Evolutionary conservation across 1,284 basidiomycete genomes (phyloP), one percentile per base, ranked within the genome.

Genomic region (Cryptococcus hybrid): DNA sequence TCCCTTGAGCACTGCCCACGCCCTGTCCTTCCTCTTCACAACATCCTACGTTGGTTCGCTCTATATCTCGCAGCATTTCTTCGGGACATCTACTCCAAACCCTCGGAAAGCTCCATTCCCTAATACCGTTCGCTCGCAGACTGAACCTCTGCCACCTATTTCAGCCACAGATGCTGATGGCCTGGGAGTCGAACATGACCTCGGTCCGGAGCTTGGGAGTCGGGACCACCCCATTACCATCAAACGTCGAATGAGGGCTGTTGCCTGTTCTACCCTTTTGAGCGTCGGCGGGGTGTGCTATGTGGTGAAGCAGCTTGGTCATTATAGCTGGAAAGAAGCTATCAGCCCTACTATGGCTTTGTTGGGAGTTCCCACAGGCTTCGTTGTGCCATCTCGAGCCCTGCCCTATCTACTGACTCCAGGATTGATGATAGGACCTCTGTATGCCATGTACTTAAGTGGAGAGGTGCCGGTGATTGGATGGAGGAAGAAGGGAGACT

Each of bases 361-460:
- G 5, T 60, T 74, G 6, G 74, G 74, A 2, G 54, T 76, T 40
- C 52, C 58, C 5, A 51, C 70, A 8, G 34, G 46, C 7, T 30
- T 47, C 46, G 15, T 12, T 7, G 12, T 34, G 13, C 39, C 30
- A 51, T 57, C 37, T 39, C 64, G 52, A 50, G 58, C 61, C 43
- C 63, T 81, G 2, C 82, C 89, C 0, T 86, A 86, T 65, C 72
- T 90, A 8, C 80, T 96, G 36, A 87, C 88, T 0, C 88, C 90
- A 0, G 63, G 85, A 2, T 82, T 98, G n/a, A 95, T 89, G 73
- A 73, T 86, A 3, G 95, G 95, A 0, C 91, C 93, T 0, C 77
- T 98, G 0, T 90, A 88, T 66, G 84, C 83, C 5, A 78, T 69
- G 12, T 88, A 78, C 61, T 78, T 92, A 1, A 80, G 80, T 5